A percentile compares a stretch with the other conserved stretches of the same genome.
Evolutionary conservation across 2,329 filamentous ascomycete genomes (phyloP).

Genomic region (Cryphonectria carpinicola): DNA sequence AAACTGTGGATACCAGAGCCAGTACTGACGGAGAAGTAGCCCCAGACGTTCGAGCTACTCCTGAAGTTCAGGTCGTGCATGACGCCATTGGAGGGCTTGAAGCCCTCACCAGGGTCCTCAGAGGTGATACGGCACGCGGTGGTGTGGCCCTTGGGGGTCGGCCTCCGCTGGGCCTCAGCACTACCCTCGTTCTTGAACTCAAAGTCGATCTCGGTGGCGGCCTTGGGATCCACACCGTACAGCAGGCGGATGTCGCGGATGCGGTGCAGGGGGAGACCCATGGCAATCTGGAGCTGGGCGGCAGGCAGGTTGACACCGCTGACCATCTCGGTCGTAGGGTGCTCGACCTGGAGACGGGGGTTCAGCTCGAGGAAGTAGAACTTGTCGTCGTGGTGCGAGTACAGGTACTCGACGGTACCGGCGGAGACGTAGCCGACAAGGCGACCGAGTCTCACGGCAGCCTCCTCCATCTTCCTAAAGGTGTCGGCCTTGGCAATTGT

Average conservation of each 20-base stretch:
- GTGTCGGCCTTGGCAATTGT: conserved; percentile 89
- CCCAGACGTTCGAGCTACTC: conserved; percentile 98
- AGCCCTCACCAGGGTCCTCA: conserved; percentile 97
- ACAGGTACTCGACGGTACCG: conserved; percentile 98
- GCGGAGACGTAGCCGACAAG: conserved; percentile 98
- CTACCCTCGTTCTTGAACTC: conserved; percentile 90
- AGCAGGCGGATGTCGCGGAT: conserved; percentile 95
- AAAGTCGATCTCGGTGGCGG: conserved; percentile 88
- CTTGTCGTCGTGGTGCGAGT: conserved; percentile 96
- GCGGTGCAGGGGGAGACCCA: conserved; percentile 95
- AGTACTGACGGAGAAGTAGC: conserved; percentile 98
- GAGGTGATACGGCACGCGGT: conserved; percentile 99
- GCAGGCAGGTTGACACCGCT: conserved; percentile 96
- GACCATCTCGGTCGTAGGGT: conserved; percentile 99
- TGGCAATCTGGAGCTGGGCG: conserved; percentile 96
- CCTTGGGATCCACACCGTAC: conserved; percentile 92
- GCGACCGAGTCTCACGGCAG: conserved; percentile 88
- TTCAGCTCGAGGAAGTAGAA: conserved; percentile 99
- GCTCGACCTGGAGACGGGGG: conserved; percentile 98
- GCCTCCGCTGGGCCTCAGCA: conserved; percentile 81
- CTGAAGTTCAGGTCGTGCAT: conserved; percentile 99
- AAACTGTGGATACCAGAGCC: conserved; percentile 98
- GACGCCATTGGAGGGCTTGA: conserved; percentile 98
- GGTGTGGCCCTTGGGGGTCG: conserved; percentile 92
- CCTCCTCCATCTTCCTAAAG: conserved; percentile 96